phyloP scores from a whole-genome alignment of 2,329 filamentous ascomycete species.

The Trichoderma asperellum region DNA sequence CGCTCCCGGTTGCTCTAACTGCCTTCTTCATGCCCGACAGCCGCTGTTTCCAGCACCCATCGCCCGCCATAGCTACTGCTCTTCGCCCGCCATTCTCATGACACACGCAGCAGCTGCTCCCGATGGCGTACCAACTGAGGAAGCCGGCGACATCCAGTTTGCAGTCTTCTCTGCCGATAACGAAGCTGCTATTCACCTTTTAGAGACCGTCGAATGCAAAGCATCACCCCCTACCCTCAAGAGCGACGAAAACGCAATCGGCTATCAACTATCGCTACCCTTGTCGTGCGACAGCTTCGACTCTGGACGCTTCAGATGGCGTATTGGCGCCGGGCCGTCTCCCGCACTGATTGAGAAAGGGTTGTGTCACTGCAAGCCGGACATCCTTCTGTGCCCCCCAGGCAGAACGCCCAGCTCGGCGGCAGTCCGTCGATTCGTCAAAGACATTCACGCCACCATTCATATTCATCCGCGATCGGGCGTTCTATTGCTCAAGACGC shows the following conservation, averaged over 20 bases:
- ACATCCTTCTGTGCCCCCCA: slow-evolving; percentile 7
- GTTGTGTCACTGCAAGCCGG: neutral
- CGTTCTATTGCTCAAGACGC: neutral
- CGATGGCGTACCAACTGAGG: neutral
- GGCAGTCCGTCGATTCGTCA: slow-evolving; percentile 11
- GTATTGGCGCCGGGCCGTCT: slow-evolving; percentile 4
- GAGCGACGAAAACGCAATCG: neutral
- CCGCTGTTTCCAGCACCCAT: neutral
- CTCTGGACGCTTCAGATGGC: neutral
- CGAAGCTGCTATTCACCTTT: slow-evolving; percentile 1
- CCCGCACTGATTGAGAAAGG: slow-evolving; percentile 2
- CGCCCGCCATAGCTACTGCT: neutral
- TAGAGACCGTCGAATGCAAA: slow-evolving; percentile 8
- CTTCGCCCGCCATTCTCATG: neutral
- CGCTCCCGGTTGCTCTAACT: neutral
- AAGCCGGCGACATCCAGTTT: neutral
- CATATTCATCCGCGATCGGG: slow-evolving; percentile 14
- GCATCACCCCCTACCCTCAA: neutral
- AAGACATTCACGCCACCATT: slow-evolving; percentile 16
- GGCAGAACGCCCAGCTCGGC: neutral
- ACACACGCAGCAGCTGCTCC: neutral
- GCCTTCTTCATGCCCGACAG: neutral
- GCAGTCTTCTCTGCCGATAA: slow-evolving; percentile 7
- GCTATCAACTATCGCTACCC: neutral
- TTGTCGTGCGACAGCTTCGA: neutral